phyloP scores from a whole-genome alignment of 1,139 yeast genomes.

The Lipomyces yarrowii region DNA sequence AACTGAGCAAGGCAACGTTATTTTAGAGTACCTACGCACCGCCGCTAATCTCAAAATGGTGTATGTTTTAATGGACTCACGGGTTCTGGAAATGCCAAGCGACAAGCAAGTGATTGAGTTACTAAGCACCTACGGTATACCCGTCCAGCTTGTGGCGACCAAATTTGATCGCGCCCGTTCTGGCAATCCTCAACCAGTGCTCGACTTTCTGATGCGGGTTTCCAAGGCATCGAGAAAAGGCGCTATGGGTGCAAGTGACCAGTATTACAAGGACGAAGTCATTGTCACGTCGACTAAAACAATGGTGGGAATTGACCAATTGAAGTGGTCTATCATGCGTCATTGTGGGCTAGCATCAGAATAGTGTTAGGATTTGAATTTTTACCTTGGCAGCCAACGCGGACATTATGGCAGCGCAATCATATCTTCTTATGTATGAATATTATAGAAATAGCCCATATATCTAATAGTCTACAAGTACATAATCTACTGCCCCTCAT shows the following conservation, averaged over 20 bases:
- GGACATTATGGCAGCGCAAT: neutral
- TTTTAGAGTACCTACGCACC: conserved; percentile 6
- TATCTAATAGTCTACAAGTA: neutral
- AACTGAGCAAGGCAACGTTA: conserved; percentile 12
- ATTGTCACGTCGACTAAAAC: conserved; percentile 12
- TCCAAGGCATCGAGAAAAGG: conserved; percentile 1
- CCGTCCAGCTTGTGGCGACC: conserved; percentile 75
- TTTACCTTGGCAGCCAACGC: neutral
- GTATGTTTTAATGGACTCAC: conserved; percentile 62
- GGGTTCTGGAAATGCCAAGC: conserved; percentile 56
- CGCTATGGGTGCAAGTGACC: neutral
- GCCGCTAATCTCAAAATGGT: conserved; percentile 53
- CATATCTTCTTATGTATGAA: neutral
- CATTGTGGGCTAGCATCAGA: neutral
- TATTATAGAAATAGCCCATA: neutral
- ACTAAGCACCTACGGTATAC: conserved; percentile 57
- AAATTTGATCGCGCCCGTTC: conserved; percentile 58
- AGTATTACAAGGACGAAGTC: conserved; percentile 38
- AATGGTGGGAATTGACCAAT: conserved; percentile 6
- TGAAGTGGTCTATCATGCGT: conserved; percentile 10
- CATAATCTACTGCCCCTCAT: neutral
- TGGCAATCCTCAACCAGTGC: neutral
- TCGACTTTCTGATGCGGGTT: neutral
- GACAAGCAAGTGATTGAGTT: conserved; percentile 58
- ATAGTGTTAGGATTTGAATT: neutral